Base-by-base conservation (phyloP, 2,329 filamentous ascomycete species). In the Fusarium dimerum region DNA sequence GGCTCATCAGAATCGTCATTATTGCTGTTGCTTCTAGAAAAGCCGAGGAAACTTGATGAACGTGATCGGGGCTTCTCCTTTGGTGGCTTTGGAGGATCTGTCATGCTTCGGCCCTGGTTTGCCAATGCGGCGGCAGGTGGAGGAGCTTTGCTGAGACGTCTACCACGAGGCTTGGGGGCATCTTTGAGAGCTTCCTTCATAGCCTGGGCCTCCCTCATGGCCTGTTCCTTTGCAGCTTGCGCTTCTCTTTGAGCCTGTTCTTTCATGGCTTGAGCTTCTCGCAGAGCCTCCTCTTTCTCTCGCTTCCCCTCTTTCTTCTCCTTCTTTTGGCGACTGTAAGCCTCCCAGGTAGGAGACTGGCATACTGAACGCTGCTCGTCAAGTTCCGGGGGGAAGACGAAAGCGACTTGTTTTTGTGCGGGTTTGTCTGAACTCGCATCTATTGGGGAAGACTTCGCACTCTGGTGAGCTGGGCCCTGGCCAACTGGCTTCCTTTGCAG, bases 331-430 rank as follows among this genome's bases (percentile, higher is more conserved):
- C 77, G 75, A 3, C 76, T 75, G 59, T 81, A 81, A 18, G 80
- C 77, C 56, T 84, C 82, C 83, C 83, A 86, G 50, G 78, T 84
- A 2, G 83, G 83, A 2, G 83, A 86, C 50, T 84, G 80, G 55
- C 83, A 86, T 48, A 85, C 81, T 0, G 71, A 69, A 6, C 59
- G 61, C 29, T 60, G 64, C 17, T 66, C 66, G 9, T 68, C 61
- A 6, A 70, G 60, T 6, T 67, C 62, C 2, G 66, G 61, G 2
- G 69, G 69, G 1, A 70, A 65, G 41, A 62, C 61, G 40, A 69
- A 71, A 3, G 69, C 64, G 13, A 71, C 68, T 3, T 62, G 63
- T 36, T 69, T 70, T n/a, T 63, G 63, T 7, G 52, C 43, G 20
- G 55, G 50, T 16, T 63, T 69, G 3, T 66, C 65, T 34, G 48